A percentile compares a stretch with the other conserved stretches of the same genome.
phyloP scores from a whole-genome alignment of 768 basidiomycete species.

The Tremella fuciformis region DNA sequence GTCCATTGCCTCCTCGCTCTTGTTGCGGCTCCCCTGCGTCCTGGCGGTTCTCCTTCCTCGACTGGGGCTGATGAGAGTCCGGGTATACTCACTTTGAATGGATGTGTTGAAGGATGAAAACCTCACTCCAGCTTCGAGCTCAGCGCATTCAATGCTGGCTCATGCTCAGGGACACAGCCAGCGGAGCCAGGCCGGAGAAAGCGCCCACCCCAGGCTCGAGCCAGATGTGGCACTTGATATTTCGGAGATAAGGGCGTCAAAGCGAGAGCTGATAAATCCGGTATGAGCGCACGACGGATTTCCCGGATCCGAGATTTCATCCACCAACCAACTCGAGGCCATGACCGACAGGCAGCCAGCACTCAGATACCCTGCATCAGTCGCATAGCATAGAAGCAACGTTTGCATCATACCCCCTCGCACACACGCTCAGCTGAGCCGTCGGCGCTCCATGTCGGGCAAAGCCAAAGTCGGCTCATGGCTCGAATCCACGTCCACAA shows the following conservation, averaged over 20 bases:
- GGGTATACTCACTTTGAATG: constrained; percentile 24
- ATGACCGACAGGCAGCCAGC: neutral
- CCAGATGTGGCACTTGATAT: neutral
- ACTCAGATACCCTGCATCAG: no score
- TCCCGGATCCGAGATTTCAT: no score
- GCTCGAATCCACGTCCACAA: constrained; percentile 26
- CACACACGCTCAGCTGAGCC: constrained; percentile 34
- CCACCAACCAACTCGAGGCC: no score
- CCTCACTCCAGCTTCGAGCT: constrained; percentile 1
- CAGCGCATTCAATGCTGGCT: neutral
- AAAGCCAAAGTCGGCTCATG: constrained; percentile 45
- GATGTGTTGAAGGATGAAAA: constrained; percentile 18
- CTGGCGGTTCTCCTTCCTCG: no score
- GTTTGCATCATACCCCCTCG: constrained; percentile 29
- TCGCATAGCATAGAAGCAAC: neutral
- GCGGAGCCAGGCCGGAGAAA: no score
- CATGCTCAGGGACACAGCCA: no score
- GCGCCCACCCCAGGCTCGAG: no score
- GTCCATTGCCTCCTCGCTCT: no score
- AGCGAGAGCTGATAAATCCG: neutral
- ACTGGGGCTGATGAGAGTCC: neutral
- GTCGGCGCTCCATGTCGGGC: constrained; percentile 32
- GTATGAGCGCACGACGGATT: neutral
- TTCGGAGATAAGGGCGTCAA: neutral
- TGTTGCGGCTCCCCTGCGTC: no score